Base-by-base conservation (phyloP, 768 basidiomycete species). In the Boletus pseudo-olivaceus region DNA sequence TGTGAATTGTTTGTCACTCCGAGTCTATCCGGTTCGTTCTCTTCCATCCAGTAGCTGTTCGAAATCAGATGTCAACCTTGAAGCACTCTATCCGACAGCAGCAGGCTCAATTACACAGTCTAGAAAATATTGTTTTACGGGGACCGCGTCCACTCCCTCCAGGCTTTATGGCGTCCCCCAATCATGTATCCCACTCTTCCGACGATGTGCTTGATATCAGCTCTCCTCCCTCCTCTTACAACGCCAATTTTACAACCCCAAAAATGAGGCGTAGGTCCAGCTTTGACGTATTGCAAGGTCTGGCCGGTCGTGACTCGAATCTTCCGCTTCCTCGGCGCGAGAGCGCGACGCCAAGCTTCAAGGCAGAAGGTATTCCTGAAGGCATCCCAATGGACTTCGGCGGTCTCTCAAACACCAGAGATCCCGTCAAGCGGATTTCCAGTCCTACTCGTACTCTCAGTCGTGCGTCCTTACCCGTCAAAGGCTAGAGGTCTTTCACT, bases 11-110 rank as follows among this genome's bases (percentile, higher is more conserved):
- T 60, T 57, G 56, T 66, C 53, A 59, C 42, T 60, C 60, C 56
- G 58, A 55, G 20, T 52, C 49, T 41, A 60, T 47, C 53, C 51
- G 62, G 63, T 70, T 66, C 67, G 58, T 62, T 64, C 55, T 55
- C 39, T 63, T 66, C 57, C 55, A 56, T 63, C 47, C 63, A 92
- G 90, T 90, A 65, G 80, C 83, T 57, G 77, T 90, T 49, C 82
- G 90, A 52, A 84, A 82, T 62, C 89, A 91, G 56, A 85, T 92
- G 72, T 89, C 88, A 60, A 85, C 84, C 38, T 73, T 92, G 64
- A 90, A 87, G 72, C 90, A 92, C 67, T 82, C 78, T 66, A 92
- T 92, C 62, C 76, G 90, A 57, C 89, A 91, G 62, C 87, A 92
- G 65, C 88, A 90, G 74, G 89, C 89, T 19, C 88, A 91, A 62